Conservation (phyloP, 257 asterid genomes). For the Ilex aquifolium region DNA sequence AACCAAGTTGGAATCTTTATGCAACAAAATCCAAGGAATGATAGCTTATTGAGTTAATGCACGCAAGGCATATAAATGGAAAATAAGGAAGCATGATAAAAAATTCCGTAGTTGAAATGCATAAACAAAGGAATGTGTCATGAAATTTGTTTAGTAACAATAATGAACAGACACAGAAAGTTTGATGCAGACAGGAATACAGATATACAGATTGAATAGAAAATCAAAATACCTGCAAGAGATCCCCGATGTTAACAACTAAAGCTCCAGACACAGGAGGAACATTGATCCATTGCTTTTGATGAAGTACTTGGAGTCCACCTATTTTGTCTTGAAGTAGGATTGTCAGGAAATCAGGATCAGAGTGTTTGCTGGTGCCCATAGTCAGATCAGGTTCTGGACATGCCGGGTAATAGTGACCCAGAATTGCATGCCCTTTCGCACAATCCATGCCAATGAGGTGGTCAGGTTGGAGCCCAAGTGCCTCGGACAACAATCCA, state of each 20-base stretch:
- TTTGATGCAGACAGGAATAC: no score
- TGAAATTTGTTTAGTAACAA: no score
- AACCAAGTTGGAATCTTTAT: no score
- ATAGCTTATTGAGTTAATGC: no score
- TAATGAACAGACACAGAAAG: no score
- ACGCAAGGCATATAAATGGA: no score
- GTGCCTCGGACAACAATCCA: slow-evolving; percentile 4
- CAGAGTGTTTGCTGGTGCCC: slow-evolving; percentile 8
- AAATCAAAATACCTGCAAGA: not conserved
- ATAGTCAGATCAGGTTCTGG: slow-evolving; percentile 13
- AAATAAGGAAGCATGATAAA: no score
- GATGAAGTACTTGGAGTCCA: slow-evolving; percentile 11
- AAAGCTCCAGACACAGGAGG: slow-evolving; percentile 5
- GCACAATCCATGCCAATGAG: slow-evolving; percentile 1
- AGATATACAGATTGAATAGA: no score
- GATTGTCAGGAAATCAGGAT: not conserved
- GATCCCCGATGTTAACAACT: slow-evolving; percentile 8
- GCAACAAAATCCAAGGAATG: no score
- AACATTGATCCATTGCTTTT: slow-evolving; percentile 12
- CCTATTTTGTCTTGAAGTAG: slow-evolving; percentile 9
- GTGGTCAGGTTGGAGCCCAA: not conserved
- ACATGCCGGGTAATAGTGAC: slow-evolving; percentile 12
- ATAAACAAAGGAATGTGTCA: not conserved
- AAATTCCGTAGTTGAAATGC: no score
- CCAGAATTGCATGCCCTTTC: not conserved